Evolutionary conservation across 805 yeast species (phyloP), one percentile per base, ranked within the genome.

Genomic region (Danielozyma ontarioensis): DNA sequence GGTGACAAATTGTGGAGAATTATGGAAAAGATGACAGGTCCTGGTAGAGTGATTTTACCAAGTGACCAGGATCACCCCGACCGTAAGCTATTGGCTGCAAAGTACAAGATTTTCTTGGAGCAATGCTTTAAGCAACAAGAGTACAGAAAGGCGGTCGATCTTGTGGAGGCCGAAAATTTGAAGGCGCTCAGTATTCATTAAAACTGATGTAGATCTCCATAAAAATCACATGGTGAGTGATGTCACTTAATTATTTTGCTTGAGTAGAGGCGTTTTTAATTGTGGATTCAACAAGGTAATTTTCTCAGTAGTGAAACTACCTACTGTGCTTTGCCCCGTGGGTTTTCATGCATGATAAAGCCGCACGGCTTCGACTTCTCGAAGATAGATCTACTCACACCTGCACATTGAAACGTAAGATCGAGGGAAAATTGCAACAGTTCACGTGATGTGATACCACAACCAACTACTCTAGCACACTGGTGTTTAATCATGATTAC

Each of bases 51-150:
- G 10, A 83, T 93, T 25, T 59, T 66, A 42, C 97, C 98, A 3
- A 60, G 76, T 16, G 57, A 73, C 3, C 61, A 52, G 13, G 59
- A 61, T 28, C 73, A 75, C 37, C 77, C 84, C 0, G 95, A 86
- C 57, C 70, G 87, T 48, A 66, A 69, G 45, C 68, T 93, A 39
- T 70, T 93, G 55, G 64, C 74, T 39, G 83, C 81, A 25, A 93
- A 93, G 62, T 93, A 87, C 68, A 74, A 78, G 59, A 76, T 90
- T 28, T 88, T 87, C 72, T 65, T 86, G 35, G 96, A 90, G 51
- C 93, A 86, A 76, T 87, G 94, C 28, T 75, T 68, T 45, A 73
- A 82, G 18, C 97, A 93, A 61, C 80, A 73, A 49, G 76, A 70
- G 48, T 90, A 86, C 62, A 74, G 97, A 55, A 57, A 64, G 16